A percentile compares a stretch with the other conserved stretches of the same genome.
These are phyloP conservation scores for Chlorella sp. DNA, from an alignment of 139 green algal species.

Conservation along the genomic window DNA sequence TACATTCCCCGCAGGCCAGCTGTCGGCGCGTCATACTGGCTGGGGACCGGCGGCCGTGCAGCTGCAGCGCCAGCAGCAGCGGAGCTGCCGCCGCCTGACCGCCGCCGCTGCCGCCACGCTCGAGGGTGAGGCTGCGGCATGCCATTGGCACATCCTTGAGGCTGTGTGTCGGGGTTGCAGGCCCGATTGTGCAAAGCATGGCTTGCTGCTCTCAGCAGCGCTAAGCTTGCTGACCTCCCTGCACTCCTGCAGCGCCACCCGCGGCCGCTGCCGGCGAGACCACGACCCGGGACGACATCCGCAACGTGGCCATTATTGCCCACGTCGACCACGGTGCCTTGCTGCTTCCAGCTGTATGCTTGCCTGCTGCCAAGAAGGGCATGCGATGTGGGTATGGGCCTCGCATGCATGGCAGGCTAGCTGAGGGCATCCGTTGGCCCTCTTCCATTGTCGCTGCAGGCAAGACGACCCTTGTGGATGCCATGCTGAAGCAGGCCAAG, in stretches of 20 bases:
- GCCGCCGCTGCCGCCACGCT: background rate
- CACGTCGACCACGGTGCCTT: slow-evolving; percentile 86
- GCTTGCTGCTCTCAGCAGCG: no score
- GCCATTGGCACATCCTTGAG: background rate
- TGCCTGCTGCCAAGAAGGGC: no score
- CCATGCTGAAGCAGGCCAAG: slow-evolving; percentile 94
- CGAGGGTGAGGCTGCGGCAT: background rate
- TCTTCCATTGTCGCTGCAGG: background rate
- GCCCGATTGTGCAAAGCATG: no score
- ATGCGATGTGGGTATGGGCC: no score
- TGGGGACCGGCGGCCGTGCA: no score
- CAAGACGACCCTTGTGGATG: slow-evolving; percentile 83
- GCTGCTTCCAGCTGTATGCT: no score
- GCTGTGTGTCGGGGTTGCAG: background rate
- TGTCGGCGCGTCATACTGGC: no score
- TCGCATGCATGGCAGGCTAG: no score
- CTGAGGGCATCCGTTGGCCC: no score
- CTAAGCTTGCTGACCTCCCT: background rate
- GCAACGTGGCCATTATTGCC: slow-evolving; percentile 77
- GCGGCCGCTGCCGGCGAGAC: background rate
- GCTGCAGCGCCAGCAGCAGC: no score
- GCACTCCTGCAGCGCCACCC: background rate
- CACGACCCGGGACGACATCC: background rate
- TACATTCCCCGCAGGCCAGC: no score
- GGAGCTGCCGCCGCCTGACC: no score